Evolutionary conservation across 495 filamentous ascomycete genomes (phyloP), one percentile per base, ranked within the genome.

Genomic region (Penicillium canescens): DNA sequence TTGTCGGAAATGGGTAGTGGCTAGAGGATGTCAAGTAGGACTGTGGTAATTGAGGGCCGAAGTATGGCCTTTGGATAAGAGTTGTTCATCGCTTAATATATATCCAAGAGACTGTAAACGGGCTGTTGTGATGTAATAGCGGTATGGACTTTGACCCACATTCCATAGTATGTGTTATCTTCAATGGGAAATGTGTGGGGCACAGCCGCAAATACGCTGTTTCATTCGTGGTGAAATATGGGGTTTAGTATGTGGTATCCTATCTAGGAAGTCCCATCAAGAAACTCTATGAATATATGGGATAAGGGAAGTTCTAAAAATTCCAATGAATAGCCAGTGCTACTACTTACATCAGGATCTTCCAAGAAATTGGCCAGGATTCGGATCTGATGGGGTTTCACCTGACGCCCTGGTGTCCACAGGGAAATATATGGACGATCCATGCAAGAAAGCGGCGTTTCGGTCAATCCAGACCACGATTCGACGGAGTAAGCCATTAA

Each of bases 381-480:
- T 72, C 10, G 65, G 62, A 13, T 65, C 64, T 11, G 54, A 48
- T 12, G 52, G 18, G 18, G 18, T 18, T 46, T 67, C 56, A 9
- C 61, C 65, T 12, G 58, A 44, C 26, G 18, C 18, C 1, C 18
- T 18, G 18, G 18, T 18, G 18, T 18, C 18, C 18, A 18, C 1
- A 1, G 18, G 18, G 18, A 18, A 18, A 18, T 18, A 18, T 18
- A 57, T 35, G 34, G 42, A 10, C 7, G 52, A 65, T 26, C 64
- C 59, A 46, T 71, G 61, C 41, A 75, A 41, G 43, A 70, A 68
- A 6, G 71, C 69, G n/a, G 69, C 59, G 35, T 78, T 77, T 23
- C 65, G 61, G 41, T 77, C 75, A 52, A 78, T 73, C 74, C 71
- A 78, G 16, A 78, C 38, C 38, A 76, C 59, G 20, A 78, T 77